Evolutionary conservation across 2,329 filamentous ascomycete species (phyloP), one percentile per base, ranked within the genome.

Genomic region (Coniochaeta prunicola): DNA sequence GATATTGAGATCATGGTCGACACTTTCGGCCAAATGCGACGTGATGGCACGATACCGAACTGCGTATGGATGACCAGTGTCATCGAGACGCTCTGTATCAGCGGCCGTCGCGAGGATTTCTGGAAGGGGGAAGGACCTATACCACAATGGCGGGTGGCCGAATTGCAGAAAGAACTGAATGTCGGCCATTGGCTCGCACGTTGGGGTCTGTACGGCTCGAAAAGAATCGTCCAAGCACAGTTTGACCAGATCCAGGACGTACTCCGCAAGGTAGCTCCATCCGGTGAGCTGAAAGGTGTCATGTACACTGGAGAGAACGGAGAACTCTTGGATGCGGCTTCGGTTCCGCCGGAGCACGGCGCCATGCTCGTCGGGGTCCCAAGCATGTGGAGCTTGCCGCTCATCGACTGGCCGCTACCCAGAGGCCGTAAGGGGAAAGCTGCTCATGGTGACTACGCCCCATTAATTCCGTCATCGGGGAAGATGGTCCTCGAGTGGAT

Each of bases 1-100:
- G 76, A 79, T 62, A 68, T 79, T 24, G 76, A 74, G 57, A 70
- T 70, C 26, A 74, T 80, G 59, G 72, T 74, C 6, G 75, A 80
- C 57, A 65, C 73, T 0, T 78, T 80, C 53, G 72, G 76, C 3
- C 71, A 72, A 33, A 65, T 80, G 64, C 71, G 75, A 24, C 71
- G 76, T 19, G 72, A 76, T 58, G 75, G 76, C 1, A 69, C 74
- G 5, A 64, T 80, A 12, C 73, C 75, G 0, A 74, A 71, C 45
- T 72, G 73, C 19, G 72, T 77, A 28, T 78, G 78, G 61, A 74
- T 78, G 13, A 76, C 74, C 58, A 76, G 76, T 54, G 64, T 79
- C 24, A 72, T 74, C n/a, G 77, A 79, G 63, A 76, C 74, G 71
- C 67, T 76, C 2, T 72, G 73, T 19, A 74, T 79, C 65, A 67